Percentiles rank a stretch among this genome's conserved stretches.
phyloP scores from a whole-genome alignment of 1,139 yeast genomes.

The Blastobotrys persicus region DNA sequence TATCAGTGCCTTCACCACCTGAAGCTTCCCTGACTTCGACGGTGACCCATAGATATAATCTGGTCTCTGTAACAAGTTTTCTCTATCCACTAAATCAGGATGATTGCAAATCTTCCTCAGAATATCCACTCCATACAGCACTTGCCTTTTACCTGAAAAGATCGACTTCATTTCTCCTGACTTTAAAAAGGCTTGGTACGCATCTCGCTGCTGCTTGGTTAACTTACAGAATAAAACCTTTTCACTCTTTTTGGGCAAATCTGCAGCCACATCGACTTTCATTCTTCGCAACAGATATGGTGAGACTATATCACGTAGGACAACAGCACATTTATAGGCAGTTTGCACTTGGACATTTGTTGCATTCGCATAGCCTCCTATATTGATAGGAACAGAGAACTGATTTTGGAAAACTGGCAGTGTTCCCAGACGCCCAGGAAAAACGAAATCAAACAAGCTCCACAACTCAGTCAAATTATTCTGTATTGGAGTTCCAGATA shows the following conservation, averaged over 20 bases:
- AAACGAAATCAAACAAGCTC: constrained; percentile 92
- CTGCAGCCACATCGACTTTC: constrained; percentile 95
- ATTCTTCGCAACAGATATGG: constrained; percentile 86
- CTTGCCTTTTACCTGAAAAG: constrained; percentile 72
- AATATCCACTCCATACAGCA: constrained; percentile 85
- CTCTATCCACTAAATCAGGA: constrained; percentile 78
- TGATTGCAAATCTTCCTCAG: constrained; percentile 92
- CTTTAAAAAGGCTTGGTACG: constrained; percentile 69
- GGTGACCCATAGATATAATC: constrained; percentile 63
- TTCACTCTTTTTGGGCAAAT: constrained; percentile 88
- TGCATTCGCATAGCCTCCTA: constrained; percentile 99
- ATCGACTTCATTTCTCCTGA: constrained; percentile 77
- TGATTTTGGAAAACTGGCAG: constrained; percentile 91
- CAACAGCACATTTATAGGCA: constrained; percentile 93
- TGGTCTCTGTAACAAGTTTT: constrained; percentile 43
- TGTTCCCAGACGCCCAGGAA: constrained; percentile 92
- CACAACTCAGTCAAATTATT: constrained; percentile 87
- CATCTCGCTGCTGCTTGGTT: constrained; percentile 69
- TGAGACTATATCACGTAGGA: constrained; percentile 79
- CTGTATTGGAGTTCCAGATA: constrained; percentile 96
- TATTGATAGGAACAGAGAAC: constrained; percentile 86
- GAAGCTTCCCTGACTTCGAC: constrained; percentile 81
- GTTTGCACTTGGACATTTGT: constrained; percentile 94
- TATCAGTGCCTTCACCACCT: constrained; percentile 74
- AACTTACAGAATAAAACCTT: constrained; percentile 89